These are phyloP conservation scores for Calocybe indica DNA, from an alignment of 768 basidiomycete species.

Conservation along the genomic window DNA sequence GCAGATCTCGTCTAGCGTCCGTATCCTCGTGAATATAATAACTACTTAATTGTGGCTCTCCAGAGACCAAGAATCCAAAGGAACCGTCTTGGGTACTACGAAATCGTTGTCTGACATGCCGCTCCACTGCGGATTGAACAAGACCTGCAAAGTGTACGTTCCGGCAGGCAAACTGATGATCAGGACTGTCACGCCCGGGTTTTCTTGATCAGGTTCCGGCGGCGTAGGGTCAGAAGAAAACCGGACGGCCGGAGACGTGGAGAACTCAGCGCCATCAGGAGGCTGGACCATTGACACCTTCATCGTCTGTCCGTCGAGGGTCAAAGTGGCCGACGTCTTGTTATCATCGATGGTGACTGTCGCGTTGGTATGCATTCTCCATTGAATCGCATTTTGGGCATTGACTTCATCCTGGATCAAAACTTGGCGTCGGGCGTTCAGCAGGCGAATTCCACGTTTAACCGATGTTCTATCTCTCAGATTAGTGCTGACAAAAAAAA, in stretches of 20 bases:
- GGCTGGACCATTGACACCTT: conserved; percentile 62
- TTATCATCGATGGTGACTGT: conserved; percentile 43
- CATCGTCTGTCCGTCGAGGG: conserved; percentile 64
- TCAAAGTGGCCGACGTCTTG: conserved; percentile 70
- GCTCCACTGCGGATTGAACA: conserved; percentile 94
- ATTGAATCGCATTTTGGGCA: conserved; percentile 53
- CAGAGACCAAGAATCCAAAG: conserved; percentile 69
- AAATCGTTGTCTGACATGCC: conserved; percentile 52
- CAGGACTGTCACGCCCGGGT: conserved; percentile 77
- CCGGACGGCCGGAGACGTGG: conserved; percentile 46
- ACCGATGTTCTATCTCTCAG: conserved; percentile 47
- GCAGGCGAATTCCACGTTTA: conserved; percentile 76
- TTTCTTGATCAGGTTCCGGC: conserved; percentile 58
- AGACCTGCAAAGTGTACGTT: conserved; percentile 70
- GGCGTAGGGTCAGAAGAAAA: conserved; percentile 58
- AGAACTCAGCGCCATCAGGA: conserved; percentile 62
- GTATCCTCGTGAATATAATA: background rate
- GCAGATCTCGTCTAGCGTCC: conserved; percentile 6
- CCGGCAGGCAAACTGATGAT: conserved; percentile 66
- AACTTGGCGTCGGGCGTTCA: conserved; percentile 84
- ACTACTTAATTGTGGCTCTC: conserved; percentile 61
- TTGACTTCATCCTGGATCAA: conserved; percentile 91
- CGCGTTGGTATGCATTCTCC: conserved; percentile 97
- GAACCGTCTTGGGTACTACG: conserved; percentile 66
- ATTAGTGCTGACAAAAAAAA: conserved; percentile 10